Base-by-base conservation (phyloP, 192 early-diverging fungal genomes). In the Rhizophagus clarus region DNA sequence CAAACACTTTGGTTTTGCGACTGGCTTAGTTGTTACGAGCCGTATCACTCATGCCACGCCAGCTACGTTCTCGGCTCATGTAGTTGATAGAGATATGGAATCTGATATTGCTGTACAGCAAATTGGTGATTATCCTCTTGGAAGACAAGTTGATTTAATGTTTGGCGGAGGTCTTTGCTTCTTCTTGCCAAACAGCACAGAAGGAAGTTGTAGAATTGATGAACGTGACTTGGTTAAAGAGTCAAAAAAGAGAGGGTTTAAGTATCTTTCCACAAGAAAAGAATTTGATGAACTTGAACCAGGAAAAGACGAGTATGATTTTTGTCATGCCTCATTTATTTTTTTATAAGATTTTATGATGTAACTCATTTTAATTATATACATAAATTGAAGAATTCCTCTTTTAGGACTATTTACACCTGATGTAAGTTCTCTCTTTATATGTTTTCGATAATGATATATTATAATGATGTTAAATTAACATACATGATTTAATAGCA, bases 1-100 rank as follows among this genome's bases (percentile, higher is more conserved):
- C n/a, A 96, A 98, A 84, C 85, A 88, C 40, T 72, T 83, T 15
- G 93, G 94, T 6, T 93, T 95, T 86, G 61, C 88, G 12, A 99
- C 98, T 7, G 98, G 97, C 2, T 84, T 98, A 66, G 97, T 99
- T 10, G 96, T 87, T 11, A 99, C 97, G n/a, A 96, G 95, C 60
- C 89, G 98, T 49, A 94, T 99, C 60, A 99, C 98, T 2, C 97
- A 99, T 79, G 98, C 94, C 17, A 96, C 94, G 3, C 94, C 94
- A 1, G 94, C 90, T 8, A 82, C 92, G 6, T 96, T 94, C 73
- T 90, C 93, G 0, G 85, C 97, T 1, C 98, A 99, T 82, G 94
- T 95, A 2, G 80, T 88, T 15, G 82, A 91, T 83, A 89, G 97
- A 72, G 91, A 94, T 71, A 89, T 93, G 87, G 94, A 97, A 83